phyloP scores from a whole-genome alignment of 2,329 filamentous ascomycete genomes.

The Fusarium abutilonis region DNA sequence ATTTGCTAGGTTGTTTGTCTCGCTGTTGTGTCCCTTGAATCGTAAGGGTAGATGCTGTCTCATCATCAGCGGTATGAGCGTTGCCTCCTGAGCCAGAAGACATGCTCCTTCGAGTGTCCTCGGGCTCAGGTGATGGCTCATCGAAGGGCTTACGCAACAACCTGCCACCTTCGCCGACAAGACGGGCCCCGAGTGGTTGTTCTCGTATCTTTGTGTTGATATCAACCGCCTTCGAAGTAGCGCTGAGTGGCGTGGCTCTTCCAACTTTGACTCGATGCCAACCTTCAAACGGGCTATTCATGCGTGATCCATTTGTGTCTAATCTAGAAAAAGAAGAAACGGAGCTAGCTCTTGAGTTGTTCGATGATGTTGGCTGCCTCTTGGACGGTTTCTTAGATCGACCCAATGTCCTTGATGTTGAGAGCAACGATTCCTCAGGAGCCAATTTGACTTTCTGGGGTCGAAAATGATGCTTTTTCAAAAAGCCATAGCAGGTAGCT shows the following conservation, averaged over 20 bases:
- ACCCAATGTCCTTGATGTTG: constrained; percentile 37
- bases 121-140: constrained; percentile 42
- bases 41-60: not conserved
- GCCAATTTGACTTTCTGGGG: constrained; percentile 55
- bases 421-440: constrained; percentile 40
- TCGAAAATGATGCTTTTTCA: constrained; percentile 76
- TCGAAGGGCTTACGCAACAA: constrained; percentile 59
- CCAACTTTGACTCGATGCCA: constrained; percentile 53
- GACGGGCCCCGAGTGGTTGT: constrained; percentile 21
- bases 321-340: constrained; percentile 8
- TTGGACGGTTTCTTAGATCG: constrained; percentile 33
- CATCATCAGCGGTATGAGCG: not conserved
- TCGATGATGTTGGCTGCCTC: constrained; percentile 6
- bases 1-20: constrained; percentile 51
- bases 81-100: not conserved
- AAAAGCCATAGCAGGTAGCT: constrained; percentile 76
- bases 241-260: constrained; percentile 17
- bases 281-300: constrained; percentile 48
- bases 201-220: constrained; percentile 8
- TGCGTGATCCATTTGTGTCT: constrained; percentile 1
- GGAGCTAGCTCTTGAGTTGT: constrained; percentile 30
- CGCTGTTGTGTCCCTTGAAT: constrained; percentile 1
- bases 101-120: not conserved
- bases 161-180: constrained; percentile 55
- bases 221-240: constrained; percentile 5